Evolutionary conservation across 192 early-diverging fungal species (phyloP).

Genomic region (Backusella sp.): DNA sequence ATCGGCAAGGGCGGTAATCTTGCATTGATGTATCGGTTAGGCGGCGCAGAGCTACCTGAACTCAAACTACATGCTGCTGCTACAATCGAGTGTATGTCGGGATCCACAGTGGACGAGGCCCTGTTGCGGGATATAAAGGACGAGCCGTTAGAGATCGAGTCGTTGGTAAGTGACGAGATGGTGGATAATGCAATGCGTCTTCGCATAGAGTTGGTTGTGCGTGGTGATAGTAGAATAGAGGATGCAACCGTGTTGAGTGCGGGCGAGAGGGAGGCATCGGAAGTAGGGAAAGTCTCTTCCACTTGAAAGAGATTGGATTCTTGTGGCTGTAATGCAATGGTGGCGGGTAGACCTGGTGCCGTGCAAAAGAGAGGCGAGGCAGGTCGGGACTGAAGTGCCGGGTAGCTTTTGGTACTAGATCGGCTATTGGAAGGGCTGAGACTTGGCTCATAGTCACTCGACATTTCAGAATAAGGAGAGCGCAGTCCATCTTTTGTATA

Average conservation of each 20-base stretch:
- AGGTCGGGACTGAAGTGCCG: conserved; percentile 19
- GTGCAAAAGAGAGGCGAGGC: conserved; percentile 24
- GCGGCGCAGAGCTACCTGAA: neutral
- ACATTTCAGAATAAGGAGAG: conserved; percentile 22
- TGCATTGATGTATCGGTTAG: conserved; percentile 18
- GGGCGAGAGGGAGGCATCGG: conserved; percentile 11
- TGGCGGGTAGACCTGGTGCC: conserved; percentile 26
- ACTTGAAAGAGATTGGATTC: conserved; percentile 4
- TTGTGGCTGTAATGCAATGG: conserved; percentile 18
- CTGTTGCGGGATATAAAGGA: neutral
- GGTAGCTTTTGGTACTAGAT: conserved; percentile 15
- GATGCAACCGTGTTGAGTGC: conserved; percentile 28
- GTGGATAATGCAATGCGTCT: conserved; percentile 19
- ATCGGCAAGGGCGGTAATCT: conserved; percentile 21
- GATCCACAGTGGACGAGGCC: conserved; percentile 7
- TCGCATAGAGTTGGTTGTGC: conserved; percentile 8
- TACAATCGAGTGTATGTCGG: neutral
- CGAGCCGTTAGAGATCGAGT: neutral
- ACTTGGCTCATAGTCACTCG: conserved; percentile 25
- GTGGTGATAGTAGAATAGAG: conserved; percentile 25
- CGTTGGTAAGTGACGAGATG: conserved; percentile 18
- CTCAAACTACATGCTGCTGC: neutral
- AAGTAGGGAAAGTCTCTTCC: conserved; percentile 18
- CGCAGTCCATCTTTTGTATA: conserved; percentile 3
- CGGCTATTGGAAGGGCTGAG: conserved; percentile 14